These are phyloP conservation scores for Microbotryomycetes sp. DNA, from an alignment of 1,284 basidiomycete genomes.

Conservation along the genomic window DNA sequence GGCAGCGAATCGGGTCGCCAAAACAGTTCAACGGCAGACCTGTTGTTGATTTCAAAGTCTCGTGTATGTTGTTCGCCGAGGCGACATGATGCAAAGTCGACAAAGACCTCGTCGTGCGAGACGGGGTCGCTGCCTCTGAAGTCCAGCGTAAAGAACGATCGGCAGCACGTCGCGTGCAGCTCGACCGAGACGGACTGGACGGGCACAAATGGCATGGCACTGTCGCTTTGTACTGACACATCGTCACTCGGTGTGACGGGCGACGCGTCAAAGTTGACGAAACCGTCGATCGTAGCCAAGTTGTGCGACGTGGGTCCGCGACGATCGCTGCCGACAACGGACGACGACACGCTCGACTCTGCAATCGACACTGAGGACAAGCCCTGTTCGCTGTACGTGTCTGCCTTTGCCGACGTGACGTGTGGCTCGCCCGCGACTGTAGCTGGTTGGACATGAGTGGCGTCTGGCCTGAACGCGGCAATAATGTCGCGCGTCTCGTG, in stretches of 20 bases:
- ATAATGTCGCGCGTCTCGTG: slow-evolving; percentile 3
- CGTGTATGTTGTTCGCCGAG: slow-evolving; percentile 6
- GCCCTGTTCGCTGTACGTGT: slow-evolving; percentile 8
- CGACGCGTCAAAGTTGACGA: slow-evolving; percentile 9
- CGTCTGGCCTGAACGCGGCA: slow-evolving; percentile 3
- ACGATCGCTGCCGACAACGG: not conserved
- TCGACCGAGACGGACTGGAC: slow-evolving; percentile 9
- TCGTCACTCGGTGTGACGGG: not conserved
- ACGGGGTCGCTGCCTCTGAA: not conserved
- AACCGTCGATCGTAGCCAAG: slow-evolving; percentile 8
- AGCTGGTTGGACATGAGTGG: slow-evolving; percentile 3
- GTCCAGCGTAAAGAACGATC: slow-evolving; percentile 2
- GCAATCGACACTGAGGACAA: slow-evolving; percentile 6
- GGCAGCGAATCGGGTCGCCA: slow-evolving; percentile 2
- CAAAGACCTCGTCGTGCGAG: not conserved
- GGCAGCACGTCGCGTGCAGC: slow-evolving; percentile 8
- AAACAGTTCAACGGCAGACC: slow-evolving; percentile 11
- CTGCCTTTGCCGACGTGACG: not conserved
- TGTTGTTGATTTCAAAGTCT: slow-evolving; percentile 4
- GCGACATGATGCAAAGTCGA: slow-evolving; percentile 6
- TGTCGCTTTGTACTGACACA: not conserved
- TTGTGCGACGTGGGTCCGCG: not conserved
- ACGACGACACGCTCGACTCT: slow-evolving; percentile 6
- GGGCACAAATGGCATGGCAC: not conserved
- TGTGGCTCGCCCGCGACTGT: not conserved